Conservation (phyloP, 768 basidiomycete species). For the Boletus eberwhitei region DNA sequence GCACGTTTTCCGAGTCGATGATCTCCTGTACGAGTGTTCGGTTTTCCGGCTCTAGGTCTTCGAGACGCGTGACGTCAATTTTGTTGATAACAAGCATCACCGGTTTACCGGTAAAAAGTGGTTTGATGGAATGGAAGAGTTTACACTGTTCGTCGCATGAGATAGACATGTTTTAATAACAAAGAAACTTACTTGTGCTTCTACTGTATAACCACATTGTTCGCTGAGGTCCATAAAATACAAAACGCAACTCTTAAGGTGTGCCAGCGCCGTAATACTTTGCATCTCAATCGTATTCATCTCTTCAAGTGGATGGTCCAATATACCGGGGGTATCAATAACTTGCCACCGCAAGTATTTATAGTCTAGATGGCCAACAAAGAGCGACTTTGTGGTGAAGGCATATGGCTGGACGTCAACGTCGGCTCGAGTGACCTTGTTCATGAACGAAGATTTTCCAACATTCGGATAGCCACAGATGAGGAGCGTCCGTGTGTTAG, state of each 20-base stretch:
- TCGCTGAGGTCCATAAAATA: constrained; percentile 99
- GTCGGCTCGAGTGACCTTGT: constrained; percentile 98
- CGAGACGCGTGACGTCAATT: constrained; percentile 87
- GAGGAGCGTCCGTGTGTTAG: constrained; percentile 94
- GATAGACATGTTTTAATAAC: neutral
- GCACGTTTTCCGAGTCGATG: constrained; percentile 66
- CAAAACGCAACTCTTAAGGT: constrained; percentile 88
- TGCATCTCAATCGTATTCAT: constrained; percentile 99
- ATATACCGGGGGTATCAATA: constrained; percentile 96
- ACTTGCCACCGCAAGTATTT: constrained; percentile 99
- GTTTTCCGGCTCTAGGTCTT: constrained; percentile 75
- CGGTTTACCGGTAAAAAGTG: constrained; percentile 91
- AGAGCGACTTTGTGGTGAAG: constrained; percentile 98
- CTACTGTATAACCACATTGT: constrained; percentile 96
- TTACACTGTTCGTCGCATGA: constrained; percentile 62
- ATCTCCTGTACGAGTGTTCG: constrained; percentile 86
- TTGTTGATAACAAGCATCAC: constrained; percentile 97
- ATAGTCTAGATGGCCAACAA: constrained; percentile 98
- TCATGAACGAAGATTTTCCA: constrained; percentile 98
- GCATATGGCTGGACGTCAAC: constrained; percentile 99
- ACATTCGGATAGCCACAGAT: constrained; percentile 99
- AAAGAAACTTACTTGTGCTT: constrained; percentile 73
- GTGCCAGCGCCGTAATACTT: constrained; percentile 96
- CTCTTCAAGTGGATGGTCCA: constrained; percentile 97
- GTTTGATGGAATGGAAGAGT: constrained; percentile 99